Conservation (phyloP, 2,329 filamentous ascomycete genomes). For the Fusarium neocosmosporiellum region DNA sequence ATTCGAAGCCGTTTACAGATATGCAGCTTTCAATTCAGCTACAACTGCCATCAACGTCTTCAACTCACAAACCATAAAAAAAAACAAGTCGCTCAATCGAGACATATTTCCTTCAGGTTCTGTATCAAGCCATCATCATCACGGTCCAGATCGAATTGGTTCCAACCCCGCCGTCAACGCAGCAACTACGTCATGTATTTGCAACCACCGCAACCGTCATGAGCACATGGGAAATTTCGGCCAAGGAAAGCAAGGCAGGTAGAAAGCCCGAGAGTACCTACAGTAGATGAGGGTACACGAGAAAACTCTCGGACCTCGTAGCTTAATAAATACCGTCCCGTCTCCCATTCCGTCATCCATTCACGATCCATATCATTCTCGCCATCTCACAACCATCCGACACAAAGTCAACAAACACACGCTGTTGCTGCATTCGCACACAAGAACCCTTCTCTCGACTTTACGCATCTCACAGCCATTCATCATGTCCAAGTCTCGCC, state of each 20-base stretch:
- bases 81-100: not conserved
- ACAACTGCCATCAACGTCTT: not conserved
- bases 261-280: not conserved
- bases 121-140: constrained; percentile 25
- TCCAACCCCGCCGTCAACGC: constrained; percentile 29
- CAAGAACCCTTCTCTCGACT: not conserved
- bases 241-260: constrained; percentile 22
- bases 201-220: constrained; percentile 30
- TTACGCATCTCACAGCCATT: not conserved
- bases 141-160: constrained; percentile 20
- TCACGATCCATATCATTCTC: not conserved
- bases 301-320: constrained; percentile 5
- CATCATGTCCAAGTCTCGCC: constrained; percentile 57
- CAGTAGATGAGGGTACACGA: not conserved
- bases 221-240: constrained; percentile 32
- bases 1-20: not conserved
- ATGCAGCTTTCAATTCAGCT: not conserved
- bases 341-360: constrained; percentile 11
- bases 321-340: constrained; percentile 36
- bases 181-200: constrained; percentile 45
- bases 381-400: constrained; percentile 1
- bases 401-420: not conserved
- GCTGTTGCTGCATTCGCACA: not conserved
- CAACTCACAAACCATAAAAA: not conserved
- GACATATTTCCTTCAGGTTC: not conserved